A percentile compares a stretch with the other conserved stretches of the same genome.
Conservation (phyloP, 2,329 filamentous ascomycete species). For the Colletotrichum eleusines region DNA sequence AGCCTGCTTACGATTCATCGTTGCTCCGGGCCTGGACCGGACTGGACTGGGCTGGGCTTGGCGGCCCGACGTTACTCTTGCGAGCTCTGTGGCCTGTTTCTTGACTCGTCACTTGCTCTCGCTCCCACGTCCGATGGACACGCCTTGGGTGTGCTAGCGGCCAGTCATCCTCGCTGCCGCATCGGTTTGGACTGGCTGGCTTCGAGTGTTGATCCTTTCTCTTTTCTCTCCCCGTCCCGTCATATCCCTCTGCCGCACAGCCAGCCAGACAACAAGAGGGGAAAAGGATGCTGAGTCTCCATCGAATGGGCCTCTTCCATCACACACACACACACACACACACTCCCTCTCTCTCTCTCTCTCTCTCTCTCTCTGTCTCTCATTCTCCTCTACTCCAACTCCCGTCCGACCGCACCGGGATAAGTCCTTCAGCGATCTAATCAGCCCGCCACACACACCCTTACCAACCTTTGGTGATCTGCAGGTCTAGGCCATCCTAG, state of each 20-base stretch:
- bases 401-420: conserved; percentile 30
- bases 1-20: neutral
- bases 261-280: neutral
- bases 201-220: conserved; percentile 33
- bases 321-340: too few relatives aligned
- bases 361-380: too few relatives aligned
- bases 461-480: conserved; percentile 31
- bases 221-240: conserved; percentile 9
- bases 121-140: neutral
- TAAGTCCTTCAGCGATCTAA: conserved; percentile 37
- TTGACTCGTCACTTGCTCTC: neutral
- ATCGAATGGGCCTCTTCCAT: neutral
- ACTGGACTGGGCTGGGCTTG: conserved; percentile 5
- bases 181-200: neutral
- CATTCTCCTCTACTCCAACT: conserved; percentile 22
- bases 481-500: conserved; percentile 34
- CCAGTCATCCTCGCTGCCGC: neutral
- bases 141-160: conserved; percentile 1
- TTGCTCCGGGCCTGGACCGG: neutral
- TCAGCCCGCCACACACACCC: conserved; percentile 12
- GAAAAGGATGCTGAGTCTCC: conserved; percentile 1
- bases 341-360: neutral
- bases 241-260: neutral
- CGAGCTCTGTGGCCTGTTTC: neutral
- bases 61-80: neutral